Percentiles rank a stretch among this genome's conserved stretches.
phyloP scores from a whole-genome alignment of 768 basidiomycete genomes.

The Boletus rex-veris region DNA sequence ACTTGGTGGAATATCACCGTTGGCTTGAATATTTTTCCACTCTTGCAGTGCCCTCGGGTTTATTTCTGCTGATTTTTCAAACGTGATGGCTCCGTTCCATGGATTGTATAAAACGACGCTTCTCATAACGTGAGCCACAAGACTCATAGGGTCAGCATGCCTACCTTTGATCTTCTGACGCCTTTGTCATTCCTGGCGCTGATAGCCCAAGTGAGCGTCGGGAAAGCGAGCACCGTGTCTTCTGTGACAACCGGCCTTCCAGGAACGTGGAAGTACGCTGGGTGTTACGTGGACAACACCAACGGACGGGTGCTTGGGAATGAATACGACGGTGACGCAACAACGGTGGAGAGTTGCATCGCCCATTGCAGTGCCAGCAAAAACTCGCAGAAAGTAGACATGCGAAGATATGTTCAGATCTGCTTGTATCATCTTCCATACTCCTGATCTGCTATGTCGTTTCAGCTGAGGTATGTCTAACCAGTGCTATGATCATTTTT shows the following conservation, averaged over 20 bases:
- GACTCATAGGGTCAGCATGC: not conserved
- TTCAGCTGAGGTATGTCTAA: no score
- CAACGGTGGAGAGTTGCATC: conserved; percentile 66
- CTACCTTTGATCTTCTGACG: not conserved
- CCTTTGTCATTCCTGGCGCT: not conserved
- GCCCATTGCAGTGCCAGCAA: conserved; percentile 49
- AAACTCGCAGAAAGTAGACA: no score
- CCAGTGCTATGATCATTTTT: no score
- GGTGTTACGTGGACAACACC: conserved; percentile 72
- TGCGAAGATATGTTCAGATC: no score
- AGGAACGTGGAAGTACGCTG: conserved; percentile 54
- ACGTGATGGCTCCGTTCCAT: not conserved
- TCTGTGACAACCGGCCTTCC: conserved; percentile 54
- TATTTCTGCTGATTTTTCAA: not conserved
- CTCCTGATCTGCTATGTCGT: no score
- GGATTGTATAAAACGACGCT: not conserved
- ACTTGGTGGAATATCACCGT: not conserved
- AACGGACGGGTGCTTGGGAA: conserved; percentile 58
- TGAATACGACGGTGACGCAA: conserved; percentile 35
- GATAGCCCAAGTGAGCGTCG: not conserved
- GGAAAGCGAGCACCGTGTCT: not conserved
- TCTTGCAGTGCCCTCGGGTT: not conserved
- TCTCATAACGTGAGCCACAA: not conserved
- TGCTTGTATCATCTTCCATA: no score
- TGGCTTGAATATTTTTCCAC: not conserved